phyloP scores from a whole-genome alignment of 2,329 filamentous ascomycete genomes.

The Colletotrichum abscissum region DNA sequence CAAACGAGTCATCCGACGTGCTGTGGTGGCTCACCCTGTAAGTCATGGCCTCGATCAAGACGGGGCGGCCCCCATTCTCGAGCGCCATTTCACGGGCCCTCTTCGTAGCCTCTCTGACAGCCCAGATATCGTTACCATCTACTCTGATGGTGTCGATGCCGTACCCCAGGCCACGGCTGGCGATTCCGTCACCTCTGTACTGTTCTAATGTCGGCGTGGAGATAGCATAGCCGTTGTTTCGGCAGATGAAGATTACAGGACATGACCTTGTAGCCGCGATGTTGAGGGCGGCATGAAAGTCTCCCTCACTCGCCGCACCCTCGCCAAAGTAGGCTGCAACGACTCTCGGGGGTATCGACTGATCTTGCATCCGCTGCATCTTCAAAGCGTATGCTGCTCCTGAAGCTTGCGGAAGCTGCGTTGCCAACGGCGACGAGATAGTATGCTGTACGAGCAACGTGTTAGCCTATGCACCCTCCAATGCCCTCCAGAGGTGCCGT shows the following conservation, averaged over 20 bases:
- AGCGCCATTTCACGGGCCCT: conserved; percentile 83
- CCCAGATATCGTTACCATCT: conserved; percentile 95
- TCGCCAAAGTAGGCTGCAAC: conserved; percentile 91
- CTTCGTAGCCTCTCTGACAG: conserved; percentile 83
- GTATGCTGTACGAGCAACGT: conserved; percentile 69
- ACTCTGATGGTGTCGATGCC: conserved; percentile 94
- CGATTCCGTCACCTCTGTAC: conserved; percentile 92
- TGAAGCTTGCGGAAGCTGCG: conserved; percentile 88
- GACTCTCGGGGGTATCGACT: conserved; percentile 73
- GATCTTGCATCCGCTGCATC: conserved; percentile 79
- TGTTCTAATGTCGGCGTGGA: conserved; percentile 91
- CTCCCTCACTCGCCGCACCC: conserved; percentile 89
- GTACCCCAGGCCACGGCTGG: conserved; percentile 86
- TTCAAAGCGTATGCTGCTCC: conserved; percentile 91
- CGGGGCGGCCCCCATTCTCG: conserved; percentile 80
- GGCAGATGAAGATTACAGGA: conserved; percentile 88
- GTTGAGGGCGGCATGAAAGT: conserved; percentile 92
- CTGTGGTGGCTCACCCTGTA: conserved; percentile 99
- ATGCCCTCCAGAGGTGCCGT: background rate
- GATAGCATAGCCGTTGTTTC: conserved; percentile 94
- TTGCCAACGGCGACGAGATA: conserved; percentile 84
- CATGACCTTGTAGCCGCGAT: conserved; percentile 91
- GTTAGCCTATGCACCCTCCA: background rate
- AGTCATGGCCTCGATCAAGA: conserved; percentile 95
- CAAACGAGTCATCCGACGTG: conserved; percentile 96